Evolutionary conservation across 257 asterid genomes (phyloP).

Genomic region (Nicotiana benthamiana): DNA sequence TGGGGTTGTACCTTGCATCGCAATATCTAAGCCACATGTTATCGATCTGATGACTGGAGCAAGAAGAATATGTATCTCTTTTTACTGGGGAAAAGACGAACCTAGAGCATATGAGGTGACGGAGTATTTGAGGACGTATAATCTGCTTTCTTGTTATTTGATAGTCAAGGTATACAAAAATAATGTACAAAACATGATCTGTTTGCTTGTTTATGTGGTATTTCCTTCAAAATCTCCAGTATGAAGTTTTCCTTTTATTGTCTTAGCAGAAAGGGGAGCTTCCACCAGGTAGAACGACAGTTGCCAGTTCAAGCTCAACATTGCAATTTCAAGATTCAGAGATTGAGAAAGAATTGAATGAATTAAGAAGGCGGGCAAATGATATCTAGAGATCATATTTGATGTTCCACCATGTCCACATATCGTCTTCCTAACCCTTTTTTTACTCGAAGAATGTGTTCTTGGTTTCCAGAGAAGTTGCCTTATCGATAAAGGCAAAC

Average conservation of each 20-base stretch:
- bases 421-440: background rate
- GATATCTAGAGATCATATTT: conserved; percentile 35
- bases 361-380: conserved; percentile 65
- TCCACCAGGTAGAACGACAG: conserved; percentile 74
- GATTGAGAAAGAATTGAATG: conserved; percentile 83
- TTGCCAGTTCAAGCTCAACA: conserved; percentile 31
- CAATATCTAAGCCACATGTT: too few species aligned
- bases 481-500: background rate
- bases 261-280: conserved; percentile 82
- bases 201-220: background rate
- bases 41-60: too few species aligned
- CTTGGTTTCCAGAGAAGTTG: background rate
- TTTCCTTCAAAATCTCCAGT: background rate
- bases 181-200: background rate
- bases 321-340: conserved; percentile 78
- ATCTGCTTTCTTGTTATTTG: background rate
- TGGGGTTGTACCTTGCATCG: too few species aligned
- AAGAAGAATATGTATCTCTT: background rate
- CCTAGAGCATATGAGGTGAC: background rate
- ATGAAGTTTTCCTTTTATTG: background rate
- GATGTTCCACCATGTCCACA: background rate
- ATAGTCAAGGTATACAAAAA: too few species aligned
- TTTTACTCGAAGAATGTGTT: background rate
- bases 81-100: background rate
- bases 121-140: background rate